Percentiles rank a stretch among this genome's conserved stretches.
Evolutionary conservation across 768 basidiomycete species (phyloP).

Genomic region (Pleurotus giganteus): DNA sequence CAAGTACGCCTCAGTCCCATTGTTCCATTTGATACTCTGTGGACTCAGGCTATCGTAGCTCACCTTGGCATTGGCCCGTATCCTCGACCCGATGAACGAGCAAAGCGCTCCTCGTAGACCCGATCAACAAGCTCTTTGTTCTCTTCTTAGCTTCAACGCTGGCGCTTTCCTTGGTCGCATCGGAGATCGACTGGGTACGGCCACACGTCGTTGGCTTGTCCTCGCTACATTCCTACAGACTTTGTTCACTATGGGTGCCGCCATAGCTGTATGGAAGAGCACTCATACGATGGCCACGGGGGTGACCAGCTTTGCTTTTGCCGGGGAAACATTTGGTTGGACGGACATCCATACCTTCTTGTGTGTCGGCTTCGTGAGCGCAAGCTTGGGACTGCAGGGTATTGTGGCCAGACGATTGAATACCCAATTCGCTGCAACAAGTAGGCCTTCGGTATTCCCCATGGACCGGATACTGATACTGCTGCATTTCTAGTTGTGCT

Average conservation of each 20-base stretch:
- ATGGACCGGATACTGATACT: neutral
- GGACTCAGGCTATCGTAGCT: slow-evolving; percentile 43
- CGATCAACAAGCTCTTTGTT: slow-evolving; percentile 82
- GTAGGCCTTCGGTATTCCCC: slow-evolving; percentile 50
- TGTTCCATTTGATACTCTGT: neutral
- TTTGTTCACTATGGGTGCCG: slow-evolving; percentile 70
- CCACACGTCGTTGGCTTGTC: slow-evolving; percentile 79
- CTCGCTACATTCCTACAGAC: slow-evolving; percentile 71
- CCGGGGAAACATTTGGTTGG: slow-evolving; percentile 66
- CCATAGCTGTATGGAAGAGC: slow-evolving; percentile 71
- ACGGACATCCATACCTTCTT: slow-evolving; percentile 62
- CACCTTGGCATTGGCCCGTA: slow-evolving; percentile 74
- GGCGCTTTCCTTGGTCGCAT: slow-evolving; percentile 77
- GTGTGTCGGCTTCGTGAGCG: slow-evolving; percentile 77
- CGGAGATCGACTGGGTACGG: slow-evolving; percentile 74
- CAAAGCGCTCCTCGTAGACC: slow-evolving; percentile 72
- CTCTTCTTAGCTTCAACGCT: slow-evolving; percentile 66
- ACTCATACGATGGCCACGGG: slow-evolving; percentile 29
- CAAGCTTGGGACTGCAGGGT: slow-evolving; percentile 81
- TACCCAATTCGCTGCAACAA: slow-evolving; percentile 76
- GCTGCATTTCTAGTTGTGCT: slow-evolving; percentile 56
- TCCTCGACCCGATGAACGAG: slow-evolving; percentile 52
- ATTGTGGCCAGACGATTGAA: slow-evolving; percentile 80
- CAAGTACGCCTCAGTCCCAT: slow-evolving; percentile 41
- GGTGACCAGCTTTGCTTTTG: slow-evolving; percentile 35